These are phyloP conservation scores for Phytophthora vignae DNA, from an alignment of 352 stramenopile species.

Conservation along the genomic window DNA sequence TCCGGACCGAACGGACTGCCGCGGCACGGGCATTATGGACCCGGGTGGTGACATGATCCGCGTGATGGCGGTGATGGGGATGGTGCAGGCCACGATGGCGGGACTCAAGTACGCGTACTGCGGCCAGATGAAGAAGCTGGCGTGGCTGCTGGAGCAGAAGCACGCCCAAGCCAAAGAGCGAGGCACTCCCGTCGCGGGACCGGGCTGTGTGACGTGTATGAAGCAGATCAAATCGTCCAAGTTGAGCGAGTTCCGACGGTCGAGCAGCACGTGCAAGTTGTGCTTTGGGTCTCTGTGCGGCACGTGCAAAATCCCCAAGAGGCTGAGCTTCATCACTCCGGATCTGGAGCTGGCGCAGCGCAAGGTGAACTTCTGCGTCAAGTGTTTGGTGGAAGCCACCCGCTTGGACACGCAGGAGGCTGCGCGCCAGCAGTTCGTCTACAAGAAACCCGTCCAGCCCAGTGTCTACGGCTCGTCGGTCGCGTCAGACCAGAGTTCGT, in stretches of 20 bases:
- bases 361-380: slow-evolving; percentile 39
- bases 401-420: slow-evolving; percentile 28
- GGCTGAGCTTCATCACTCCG: slow-evolving; percentile 32
- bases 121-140: slow-evolving; percentile 45
- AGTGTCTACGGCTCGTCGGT: not conserved
- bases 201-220: slow-evolving; percentile 22
- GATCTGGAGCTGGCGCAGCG: slow-evolving; percentile 29
- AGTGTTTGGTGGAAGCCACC: slow-evolving; percentile 33
- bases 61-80: slow-evolving; percentile 23
- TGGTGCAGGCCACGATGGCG: slow-evolving; percentile 34
- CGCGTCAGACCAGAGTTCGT: no score
- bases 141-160: slow-evolving; percentile 35
- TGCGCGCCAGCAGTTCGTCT: slow-evolving; percentile 31
- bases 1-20: slow-evolving; percentile 4
- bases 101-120: slow-evolving; percentile 41
- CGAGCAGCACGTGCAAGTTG: slow-evolving; percentile 29
- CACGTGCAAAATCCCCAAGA: slow-evolving; percentile 33
- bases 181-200: not conserved
- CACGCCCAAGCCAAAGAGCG: slow-evolving; percentile 19
- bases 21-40: slow-evolving; percentile 24
- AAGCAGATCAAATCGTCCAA: slow-evolving; percentile 20
- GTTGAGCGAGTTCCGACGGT: slow-evolving; percentile 19
- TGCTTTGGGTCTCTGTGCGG: slow-evolving; percentile 30
- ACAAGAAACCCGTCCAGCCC: slow-evolving; percentile 9
- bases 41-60: slow-evolving; percentile 33